Evolutionary conservation across 2,329 filamentous ascomycete genomes (phyloP), one percentile per base, ranked within the genome.

Genomic region (Pseudogymnoascus sp.): DNA sequence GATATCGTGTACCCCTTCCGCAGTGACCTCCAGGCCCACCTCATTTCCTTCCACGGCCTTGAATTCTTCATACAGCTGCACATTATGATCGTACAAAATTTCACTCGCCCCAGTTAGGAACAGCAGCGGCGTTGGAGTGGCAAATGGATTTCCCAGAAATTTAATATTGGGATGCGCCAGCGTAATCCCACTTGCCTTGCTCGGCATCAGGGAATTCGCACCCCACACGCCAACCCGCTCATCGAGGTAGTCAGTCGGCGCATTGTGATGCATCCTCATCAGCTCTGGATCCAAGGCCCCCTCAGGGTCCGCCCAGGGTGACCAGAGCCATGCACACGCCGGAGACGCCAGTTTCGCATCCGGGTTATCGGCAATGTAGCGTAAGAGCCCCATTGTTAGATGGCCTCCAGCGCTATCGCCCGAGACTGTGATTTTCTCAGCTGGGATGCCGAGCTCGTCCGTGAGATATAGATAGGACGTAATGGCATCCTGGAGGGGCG

Each of bases 341-440:
- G 79, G 79, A 1, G 56, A 18, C 0, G 72, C 72, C 0, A 80
- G 67, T 1, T 64, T 68, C 1, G 75, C 59, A 3, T 71, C 67
- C 2, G 66, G 40, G 63, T 75, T 74, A 23, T 78, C 76, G 7
- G 68, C 62, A 4, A 83, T 66, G 66, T 82, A 82, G 16, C 79
- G 73, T 33, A 82, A 70, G 12, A 82, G 69, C 0, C 73, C 73
- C 21, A 81, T 73, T 0, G 70, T 73, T 10, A 79, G 69, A 66
- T 82, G 81, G 0, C 71, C 80, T 62, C 80, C 80, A 0, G 80
- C 80, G 35, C 76, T 79, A 68, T 83, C 80, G 4, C 80, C 80
- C 0, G 74, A 76, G 0, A 83, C 14, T 0, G 78, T 71, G 62
- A 82, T 78, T 35, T 76, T 72, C 0, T 65, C 60, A 0, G 79